Evolutionary conservation across 1,284 basidiomycete genomes (phyloP).

Genomic region (Chiua sp.): DNA sequence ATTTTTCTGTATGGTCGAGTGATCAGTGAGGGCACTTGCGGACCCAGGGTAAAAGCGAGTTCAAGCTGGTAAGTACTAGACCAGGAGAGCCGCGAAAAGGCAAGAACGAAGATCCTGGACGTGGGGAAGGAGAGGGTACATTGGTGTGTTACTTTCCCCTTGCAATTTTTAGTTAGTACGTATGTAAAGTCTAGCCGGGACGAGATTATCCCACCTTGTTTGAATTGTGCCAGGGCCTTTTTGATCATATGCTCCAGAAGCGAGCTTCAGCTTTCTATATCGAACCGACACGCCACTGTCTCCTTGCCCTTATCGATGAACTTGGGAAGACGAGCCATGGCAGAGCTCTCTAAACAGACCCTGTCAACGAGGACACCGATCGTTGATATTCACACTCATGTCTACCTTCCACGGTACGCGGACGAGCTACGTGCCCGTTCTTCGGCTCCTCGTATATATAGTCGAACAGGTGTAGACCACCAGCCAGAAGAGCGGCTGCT

Average conservation of each 20-base stretch:
- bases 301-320: constrained; percentile 34
- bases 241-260: no score
- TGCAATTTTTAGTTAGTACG: constrained; percentile 8
- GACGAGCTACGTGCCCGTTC: constrained; percentile 64
- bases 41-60: neutral
- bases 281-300: constrained; percentile 13
- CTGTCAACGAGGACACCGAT: constrained; percentile 43
- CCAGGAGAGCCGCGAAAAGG: constrained; percentile 1
- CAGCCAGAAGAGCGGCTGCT: constrained; percentile 67
- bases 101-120: constrained; percentile 1
- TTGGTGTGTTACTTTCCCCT: neutral
- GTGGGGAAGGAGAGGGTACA: neutral
- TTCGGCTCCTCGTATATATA: constrained; percentile 70
- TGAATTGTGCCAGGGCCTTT: constrained; percentile 2
- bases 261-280: constrained; percentile 18
- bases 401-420: constrained; percentile 80
- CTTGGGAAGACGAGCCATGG: constrained; percentile 28
- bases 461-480: constrained; percentile 48
- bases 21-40: neutral
- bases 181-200: constrained; percentile 17
- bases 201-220: constrained; percentile 18
- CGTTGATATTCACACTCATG: constrained; percentile 83
- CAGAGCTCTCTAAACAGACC: constrained; percentile 27
- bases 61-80: neutral
- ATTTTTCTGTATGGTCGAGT: neutral